Base-by-base conservation (phyloP, 306 rosid species). In the Rosa multiflora region DNA sequence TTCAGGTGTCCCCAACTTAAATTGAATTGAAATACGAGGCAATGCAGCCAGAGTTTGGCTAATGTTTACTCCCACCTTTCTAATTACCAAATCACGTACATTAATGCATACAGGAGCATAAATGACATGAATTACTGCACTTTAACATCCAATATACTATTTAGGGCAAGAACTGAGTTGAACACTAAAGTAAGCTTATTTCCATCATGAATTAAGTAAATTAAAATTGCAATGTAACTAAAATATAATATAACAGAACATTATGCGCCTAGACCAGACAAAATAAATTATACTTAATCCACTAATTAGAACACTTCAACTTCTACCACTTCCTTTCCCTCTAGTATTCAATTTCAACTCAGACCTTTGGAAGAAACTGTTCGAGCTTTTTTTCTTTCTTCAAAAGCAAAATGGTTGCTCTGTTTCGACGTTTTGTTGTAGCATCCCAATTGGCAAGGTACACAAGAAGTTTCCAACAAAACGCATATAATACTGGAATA, bases 391-490 rank as follows among this genome's bases (percentile, higher is more conserved):
- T 9, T n/a, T 10, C 66, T 61, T 58, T 2, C 6, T 21, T 61
- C 37, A 61, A 14, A 64, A 37, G 46, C 0, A 64, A 64, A 64
- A 35, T 64, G 21, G 18, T 14, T 6, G 10, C 70, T 64, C n/a
- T 64, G 11, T 26, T 23, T 26, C 26, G 39, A 18, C 67, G n/a
- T 21, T 18, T 56, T 26, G 61, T 46, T 10, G 21, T 23, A 14
- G 26, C 58, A 51, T 73, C 79, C 55, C 40, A 26, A 4, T 29
- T 51, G 78, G 20, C 71, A 63, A 49, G 46, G 73, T 17, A 78
- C 55, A 78, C 55, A 26, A 20, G 51, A 59, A 72, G 64, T 70
- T 69, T 48, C 66, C 64, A 61, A 49, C 77, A 70, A 83, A 79
- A 37, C 48, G 29, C 51, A 69, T 35, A 74, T 42, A 68, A 56